phyloP scores from a whole-genome alignment of 83 land plant genomes.

The Picea mariana region DNA sequence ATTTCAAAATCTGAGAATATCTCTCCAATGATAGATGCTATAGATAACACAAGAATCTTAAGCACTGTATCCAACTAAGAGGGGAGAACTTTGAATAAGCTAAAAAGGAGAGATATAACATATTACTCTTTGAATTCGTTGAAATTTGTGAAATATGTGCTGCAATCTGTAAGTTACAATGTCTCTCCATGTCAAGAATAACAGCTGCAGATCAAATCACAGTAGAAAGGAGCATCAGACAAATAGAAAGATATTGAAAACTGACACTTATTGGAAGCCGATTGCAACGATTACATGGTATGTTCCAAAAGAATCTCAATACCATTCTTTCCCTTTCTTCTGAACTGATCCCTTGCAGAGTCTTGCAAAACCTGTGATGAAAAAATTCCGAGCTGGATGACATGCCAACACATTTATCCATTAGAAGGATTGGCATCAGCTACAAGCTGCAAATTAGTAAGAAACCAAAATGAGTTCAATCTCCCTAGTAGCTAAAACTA shows the following conservation, averaged over 20 bases:
- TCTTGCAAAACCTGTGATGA: constrained; percentile 88
- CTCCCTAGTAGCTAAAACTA: neutral
- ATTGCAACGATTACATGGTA: neutral
- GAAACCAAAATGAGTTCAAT: constrained; percentile 7
- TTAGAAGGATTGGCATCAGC: constrained; percentile 5
- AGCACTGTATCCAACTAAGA: neutral
- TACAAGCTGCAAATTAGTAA: neutral
- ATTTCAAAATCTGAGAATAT: neutral
- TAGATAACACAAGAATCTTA: neutral
- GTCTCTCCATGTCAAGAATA: constrained; percentile 16
- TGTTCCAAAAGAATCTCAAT: neutral
- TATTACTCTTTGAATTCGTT: constrained; percentile 6
- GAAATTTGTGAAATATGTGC: constrained; percentile 20
- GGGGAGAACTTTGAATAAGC: neutral
- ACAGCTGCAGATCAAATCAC: constrained; percentile 9
- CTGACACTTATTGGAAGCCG: neutral
- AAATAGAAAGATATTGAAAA: neutral
- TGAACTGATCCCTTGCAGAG: constrained; percentile 3
- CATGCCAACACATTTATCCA: constrained; percentile 12
- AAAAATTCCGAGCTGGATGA: constrained; percentile 26
- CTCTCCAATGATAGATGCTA: neutral
- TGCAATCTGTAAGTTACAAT: constrained; percentile 21
- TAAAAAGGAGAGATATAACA: neutral
- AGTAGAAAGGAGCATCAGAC: neutral
- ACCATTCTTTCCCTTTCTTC: constrained; percentile 18